A percentile compares a stretch with the other conserved stretches of the same genome.
phyloP scores from a whole-genome alignment of 2,329 filamentous ascomycete species.

The Pseudogymnoascus sp. region DNA sequence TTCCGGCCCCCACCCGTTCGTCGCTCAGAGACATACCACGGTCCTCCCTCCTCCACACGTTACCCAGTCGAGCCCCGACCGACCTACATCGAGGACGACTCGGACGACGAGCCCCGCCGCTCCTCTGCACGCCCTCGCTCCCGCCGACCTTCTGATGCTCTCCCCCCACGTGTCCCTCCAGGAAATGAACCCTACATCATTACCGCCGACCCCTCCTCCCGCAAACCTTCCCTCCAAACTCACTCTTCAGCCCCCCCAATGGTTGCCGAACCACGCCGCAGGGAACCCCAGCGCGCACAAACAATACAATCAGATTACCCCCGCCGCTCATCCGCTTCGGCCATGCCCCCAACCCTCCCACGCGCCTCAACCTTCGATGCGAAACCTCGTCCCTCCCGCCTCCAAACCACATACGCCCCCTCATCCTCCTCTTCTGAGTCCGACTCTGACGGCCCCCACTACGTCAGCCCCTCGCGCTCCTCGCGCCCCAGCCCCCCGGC shows the following conservation, averaged over 20 bases:
- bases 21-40: conserved; percentile 25
- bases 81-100: conserved; percentile 12
- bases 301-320: conserved; percentile 21
- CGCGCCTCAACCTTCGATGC: conserved; percentile 22
- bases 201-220: conserved; percentile 21
- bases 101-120: conserved; percentile 26
- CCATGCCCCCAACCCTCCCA: conserved; percentile 15
- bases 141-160: conserved; percentile 21
- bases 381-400: background rate
- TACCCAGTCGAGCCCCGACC: conserved; percentile 17
- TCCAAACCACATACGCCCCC: conserved; percentile 14
- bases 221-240: conserved; percentile 22
- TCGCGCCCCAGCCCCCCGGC: conserved; percentile 13
- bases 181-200: conserved; percentile 17
- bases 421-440: conserved; percentile 13
- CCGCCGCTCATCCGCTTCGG: conserved; percentile 6
- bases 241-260: conserved; percentile 23
- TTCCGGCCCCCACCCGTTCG: conserved; percentile 15
- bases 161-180: conserved; percentile 9
- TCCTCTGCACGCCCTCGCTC: conserved; percentile 23
- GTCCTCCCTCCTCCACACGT: conserved; percentile 19
- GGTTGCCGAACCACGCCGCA: conserved; percentile 12
- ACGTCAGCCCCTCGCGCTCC: conserved; percentile 11
- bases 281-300: conserved; percentile 24
- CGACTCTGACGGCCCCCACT: conserved; percentile 16